phyloP scores from a whole-genome alignment of 1,284 basidiomycete genomes.

The Ceratobasidium sp. region DNA sequence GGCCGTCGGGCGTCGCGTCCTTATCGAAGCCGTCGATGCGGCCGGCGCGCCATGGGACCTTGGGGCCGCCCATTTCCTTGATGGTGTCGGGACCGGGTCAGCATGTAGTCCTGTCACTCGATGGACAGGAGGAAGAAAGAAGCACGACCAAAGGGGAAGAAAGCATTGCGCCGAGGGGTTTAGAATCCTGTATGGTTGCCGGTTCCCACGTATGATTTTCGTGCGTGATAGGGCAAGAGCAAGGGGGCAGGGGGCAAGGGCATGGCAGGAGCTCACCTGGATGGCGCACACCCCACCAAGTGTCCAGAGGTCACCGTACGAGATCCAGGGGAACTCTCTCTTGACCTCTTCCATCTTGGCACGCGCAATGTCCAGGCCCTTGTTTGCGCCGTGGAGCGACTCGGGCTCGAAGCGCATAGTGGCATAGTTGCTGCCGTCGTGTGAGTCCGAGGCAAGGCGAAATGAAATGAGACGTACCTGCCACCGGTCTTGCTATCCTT shows the following conservation, averaged over 20 bases:
- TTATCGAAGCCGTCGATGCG: conserved; percentile 83
- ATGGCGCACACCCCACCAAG: conserved; percentile 87
- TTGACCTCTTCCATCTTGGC: conserved; percentile 89
- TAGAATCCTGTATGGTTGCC: neutral
- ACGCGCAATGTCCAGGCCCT: conserved; percentile 85
- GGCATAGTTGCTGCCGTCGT: conserved; percentile 79
- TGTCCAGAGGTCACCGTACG: conserved; percentile 95
- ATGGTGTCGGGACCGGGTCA: neutral
- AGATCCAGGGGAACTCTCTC: conserved; percentile 88
- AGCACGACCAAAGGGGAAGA: conserved; percentile 4
- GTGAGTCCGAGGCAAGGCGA: conserved; percentile 10
- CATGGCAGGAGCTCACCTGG: conserved; percentile 61
- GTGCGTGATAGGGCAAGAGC: neutral
- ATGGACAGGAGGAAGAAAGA: neutral
- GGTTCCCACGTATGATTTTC: neutral
- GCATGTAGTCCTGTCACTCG: neutral
- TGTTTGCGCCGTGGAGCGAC: conserved; percentile 86
- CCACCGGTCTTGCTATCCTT: conserved; percentile 89
- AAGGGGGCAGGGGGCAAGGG: neutral
- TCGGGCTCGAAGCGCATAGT: conserved; percentile 95
- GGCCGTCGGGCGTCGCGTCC: conserved; percentile 89
- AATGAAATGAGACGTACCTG: conserved; percentile 62
- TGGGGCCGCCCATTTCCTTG: conserved; percentile 60
- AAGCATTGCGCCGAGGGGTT: conserved; percentile 23
- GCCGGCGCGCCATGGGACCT: conserved; percentile 81